Conservation (phyloP, 2,329 filamentous ascomycete species). For the Fusarium sp. region DNA sequence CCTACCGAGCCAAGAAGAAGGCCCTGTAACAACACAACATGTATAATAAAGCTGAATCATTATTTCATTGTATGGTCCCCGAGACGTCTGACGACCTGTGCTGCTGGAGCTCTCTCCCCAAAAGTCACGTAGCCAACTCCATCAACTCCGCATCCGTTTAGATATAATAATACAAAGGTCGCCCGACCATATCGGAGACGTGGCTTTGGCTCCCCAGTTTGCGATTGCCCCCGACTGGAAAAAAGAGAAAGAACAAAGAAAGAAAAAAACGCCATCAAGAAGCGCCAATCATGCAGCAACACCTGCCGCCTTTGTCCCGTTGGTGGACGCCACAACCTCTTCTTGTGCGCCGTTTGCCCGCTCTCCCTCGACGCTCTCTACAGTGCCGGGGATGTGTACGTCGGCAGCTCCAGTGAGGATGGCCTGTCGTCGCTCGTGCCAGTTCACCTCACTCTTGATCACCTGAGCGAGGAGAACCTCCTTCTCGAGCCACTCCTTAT, state of each 20-base stretch:
- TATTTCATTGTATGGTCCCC: constrained; percentile 16
- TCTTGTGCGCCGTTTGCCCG: constrained; percentile 37
- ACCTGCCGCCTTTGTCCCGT: constrained; percentile 16
- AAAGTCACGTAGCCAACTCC: constrained; percentile 36
- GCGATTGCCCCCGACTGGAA: background rate
- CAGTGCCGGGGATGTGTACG: constrained; percentile 51
- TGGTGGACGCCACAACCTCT: constrained; percentile 14
- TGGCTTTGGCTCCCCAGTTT: background rate
- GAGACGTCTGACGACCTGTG: constrained; percentile 10
- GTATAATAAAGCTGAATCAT: constrained; percentile 20
- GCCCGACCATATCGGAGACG: background rate
- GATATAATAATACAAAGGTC: constrained; percentile 34
- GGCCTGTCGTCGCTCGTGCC: constrained; percentile 65
- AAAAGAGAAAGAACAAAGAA: background rate
- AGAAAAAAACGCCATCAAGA: background rate
- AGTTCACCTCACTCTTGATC: constrained; percentile 70
- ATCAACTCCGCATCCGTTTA: constrained; percentile 37
- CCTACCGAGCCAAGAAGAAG: constrained; percentile 52
- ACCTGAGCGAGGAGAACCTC: constrained; percentile 79
- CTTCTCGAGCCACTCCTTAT: constrained; percentile 79
- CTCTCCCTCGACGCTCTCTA: constrained; percentile 44
- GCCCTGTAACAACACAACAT: constrained; percentile 34
- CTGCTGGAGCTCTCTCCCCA: constrained; percentile 12
- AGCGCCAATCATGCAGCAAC: constrained; percentile 7
- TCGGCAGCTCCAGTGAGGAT: constrained; percentile 60